Base-by-base conservation (phyloP, 306 rosid species). In the Trifolium fragiferum region DNA sequence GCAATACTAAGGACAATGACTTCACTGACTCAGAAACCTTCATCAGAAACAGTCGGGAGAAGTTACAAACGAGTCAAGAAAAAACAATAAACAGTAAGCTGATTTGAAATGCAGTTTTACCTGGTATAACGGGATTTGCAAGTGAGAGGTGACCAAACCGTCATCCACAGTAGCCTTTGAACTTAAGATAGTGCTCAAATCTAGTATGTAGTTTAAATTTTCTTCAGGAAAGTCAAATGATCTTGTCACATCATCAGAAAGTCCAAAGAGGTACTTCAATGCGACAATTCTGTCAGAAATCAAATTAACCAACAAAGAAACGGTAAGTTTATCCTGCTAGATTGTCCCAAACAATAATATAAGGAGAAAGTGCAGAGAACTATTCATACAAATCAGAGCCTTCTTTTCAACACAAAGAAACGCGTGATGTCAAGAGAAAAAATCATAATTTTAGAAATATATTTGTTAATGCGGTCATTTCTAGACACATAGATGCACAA, bases 191-290 rank as follows among this genome's bases (percentile, higher is more conserved):
- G 87, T 68, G 73, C 79, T 67, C 60, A 90, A 86, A 64, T 92
- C 91, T 8, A 66, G 81, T 71, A 88, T 84, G 83, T 75, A 86
- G 70, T 84, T 83, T 40, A 85, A 76, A 77, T 82, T 89, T 63
- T 89, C 97, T 78, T 86, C 91, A 73, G 96, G 66, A 84, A 78
- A 88, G 73, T 77, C 82, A 62, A 72, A 83, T 78, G 82, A 75
- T 68, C 76, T 86, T 51, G 65, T 68, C 73, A 41, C 81, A 72
- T 83, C 90, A 73, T 90, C 92, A 55, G 88, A 74, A 76, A 90
- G 67, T 76, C 97, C 99, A 85, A 88, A 94, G 81, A 94, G 92
- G 83, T 80, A 81, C 77, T 87, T 94, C 89, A 94, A 76, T 3
- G 76, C 81, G 40, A 72, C 82, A 77, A 92, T 90, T 85, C 89